A percentile compares a stretch with the other conserved stretches of the same genome.
These are phyloP conservation scores for Podila minutissima DNA, from an alignment of 192 early-diverging fungal species.

Conservation along the genomic window DNA sequence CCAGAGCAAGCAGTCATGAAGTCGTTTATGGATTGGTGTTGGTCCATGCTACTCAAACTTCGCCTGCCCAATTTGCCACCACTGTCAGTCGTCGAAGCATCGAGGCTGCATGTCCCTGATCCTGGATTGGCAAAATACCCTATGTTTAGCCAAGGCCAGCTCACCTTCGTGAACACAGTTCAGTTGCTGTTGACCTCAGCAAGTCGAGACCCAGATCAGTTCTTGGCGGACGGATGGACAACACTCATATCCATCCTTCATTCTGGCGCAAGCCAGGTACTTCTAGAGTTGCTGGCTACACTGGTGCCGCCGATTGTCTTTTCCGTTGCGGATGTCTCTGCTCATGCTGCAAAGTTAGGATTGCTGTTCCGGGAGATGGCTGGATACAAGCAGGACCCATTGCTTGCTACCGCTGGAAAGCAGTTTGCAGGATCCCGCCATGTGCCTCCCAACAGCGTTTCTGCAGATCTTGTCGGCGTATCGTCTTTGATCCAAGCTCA, in stretches of 20 bases:
- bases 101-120: conserved; percentile 27
- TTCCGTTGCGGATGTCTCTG: conserved; percentile 6
- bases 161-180: conserved; percentile 47
- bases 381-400: conserved; percentile 50
- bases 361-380: conserved; percentile 47
- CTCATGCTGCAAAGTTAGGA: conserved; percentile 20
- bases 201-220: conserved; percentile 50
- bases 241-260: conserved; percentile 49
- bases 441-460: background rate
- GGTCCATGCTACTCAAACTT: conserved; percentile 43
- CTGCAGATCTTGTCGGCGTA: conserved; percentile 8
- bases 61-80: conserved; percentile 36
- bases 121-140: conserved; percentile 38
- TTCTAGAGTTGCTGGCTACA: conserved; percentile 29
- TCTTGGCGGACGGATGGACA: conserved; percentile 58
- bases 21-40: conserved; percentile 57
- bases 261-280: conserved; percentile 17
- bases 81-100: conserved; percentile 17
- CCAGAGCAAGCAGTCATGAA: conserved; percentile 26
- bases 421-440: background rate
- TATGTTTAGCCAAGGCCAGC: conserved; percentile 40
- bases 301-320: conserved; percentile 47
- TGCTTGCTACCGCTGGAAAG: conserved; percentile 19
- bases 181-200: conserved; percentile 53
- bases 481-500: conserved; percentile 22